Conservation (phyloP, 345 rosid species). For the Cardamine chenopodiifolia region DNA sequence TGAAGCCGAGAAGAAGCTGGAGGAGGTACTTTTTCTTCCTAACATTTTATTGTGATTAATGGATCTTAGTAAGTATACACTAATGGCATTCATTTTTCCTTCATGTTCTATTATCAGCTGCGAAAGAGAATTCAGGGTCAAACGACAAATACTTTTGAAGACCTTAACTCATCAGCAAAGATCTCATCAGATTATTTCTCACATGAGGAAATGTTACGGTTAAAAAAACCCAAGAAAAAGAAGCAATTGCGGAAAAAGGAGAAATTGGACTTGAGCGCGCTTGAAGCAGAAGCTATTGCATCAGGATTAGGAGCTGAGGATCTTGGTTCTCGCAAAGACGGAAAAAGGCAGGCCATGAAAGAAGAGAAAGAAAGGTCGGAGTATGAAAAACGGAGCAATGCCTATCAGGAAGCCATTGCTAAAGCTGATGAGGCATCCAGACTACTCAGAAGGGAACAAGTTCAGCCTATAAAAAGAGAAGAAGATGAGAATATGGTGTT, state of each 20-base stretch:
- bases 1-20: slow-evolving; percentile 95
- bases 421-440: slow-evolving; percentile 95
- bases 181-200: slow-evolving; percentile 79
- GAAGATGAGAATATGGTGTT: slow-evolving; percentile 61
- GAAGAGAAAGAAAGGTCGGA: slow-evolving; percentile 79
- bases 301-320: slow-evolving; percentile 83
- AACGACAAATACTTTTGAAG: slow-evolving; percentile 56
- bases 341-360: slow-evolving; percentile 74
- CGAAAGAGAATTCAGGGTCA: slow-evolving; percentile 80
- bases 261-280: slow-evolving; percentile 80
- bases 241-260: slow-evolving; percentile 83
- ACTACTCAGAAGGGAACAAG: slow-evolving; percentile 65
- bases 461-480: slow-evolving; percentile 50
- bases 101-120: slow-evolving; percentile 54
- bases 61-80: slow-evolving; percentile 17
- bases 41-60: slow-evolving; percentile 13
- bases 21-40: slow-evolving; percentile 60
- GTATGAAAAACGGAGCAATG: slow-evolving; percentile 74
- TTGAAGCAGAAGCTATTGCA: slow-evolving; percentile 90
- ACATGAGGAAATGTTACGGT: slow-evolving; percentile 82
- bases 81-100: slow-evolving; percentile 14
- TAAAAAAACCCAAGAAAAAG: slow-evolving; percentile 92
- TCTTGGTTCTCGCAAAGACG: slow-evolving; percentile 91
- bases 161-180: slow-evolving; percentile 67
- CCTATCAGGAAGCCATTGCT: slow-evolving; percentile 71